These are phyloP conservation scores for Microbotryum violaceum DNA, from an alignment of 1,284 basidiomycete species.

Conservation along the genomic window DNA sequence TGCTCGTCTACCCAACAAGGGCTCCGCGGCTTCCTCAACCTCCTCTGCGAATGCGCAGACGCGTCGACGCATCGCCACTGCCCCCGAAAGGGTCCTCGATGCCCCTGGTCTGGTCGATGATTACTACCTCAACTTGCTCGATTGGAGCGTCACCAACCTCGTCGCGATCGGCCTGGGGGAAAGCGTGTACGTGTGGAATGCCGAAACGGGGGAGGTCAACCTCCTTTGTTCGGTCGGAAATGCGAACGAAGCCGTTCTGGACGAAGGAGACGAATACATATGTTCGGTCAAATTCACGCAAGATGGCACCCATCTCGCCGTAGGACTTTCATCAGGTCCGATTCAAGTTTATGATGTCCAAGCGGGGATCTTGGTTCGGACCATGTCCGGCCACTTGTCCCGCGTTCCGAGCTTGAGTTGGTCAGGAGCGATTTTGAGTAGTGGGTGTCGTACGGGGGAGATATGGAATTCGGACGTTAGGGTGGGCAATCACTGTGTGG, in stretches of 20 bases:
- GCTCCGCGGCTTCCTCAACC: constrained; percentile 44
- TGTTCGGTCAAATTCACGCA: constrained; percentile 76
- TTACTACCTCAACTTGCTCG: constrained; percentile 90
- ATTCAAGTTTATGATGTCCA: constrained; percentile 96
- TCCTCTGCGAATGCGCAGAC: constrained; percentile 56
- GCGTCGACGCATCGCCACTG: constrained; percentile 73
- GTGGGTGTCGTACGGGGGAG: constrained; percentile 80
- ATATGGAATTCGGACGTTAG: constrained; percentile 94
- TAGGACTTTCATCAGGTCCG: constrained; percentile 75
- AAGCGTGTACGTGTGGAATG: constrained; percentile 84
- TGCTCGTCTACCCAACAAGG: constrained; percentile 34
- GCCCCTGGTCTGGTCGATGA: constrained; percentile 93
- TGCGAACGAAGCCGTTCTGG: constrained; percentile 32
- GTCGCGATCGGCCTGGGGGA: constrained; percentile 80
- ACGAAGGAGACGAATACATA: constrained; percentile 56
- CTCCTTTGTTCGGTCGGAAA: constrained; percentile 48
- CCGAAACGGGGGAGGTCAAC: constrained; percentile 74
- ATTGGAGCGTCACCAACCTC: constrained; percentile 79
- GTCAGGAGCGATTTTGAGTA: constrained; percentile 76
- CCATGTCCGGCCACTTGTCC: constrained; percentile 70
- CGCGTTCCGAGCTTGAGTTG: constrained; percentile 77
- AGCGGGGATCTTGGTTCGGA: constrained; percentile 67
- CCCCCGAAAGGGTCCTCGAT: constrained; percentile 83
- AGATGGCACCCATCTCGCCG: constrained; percentile 77
- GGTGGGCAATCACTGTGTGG: constrained; percentile 75